A percentile compares a stretch with the other conserved stretches of the same genome.
Evolutionary conservation across 2,329 filamentous ascomycete species (phyloP).

Genomic region (Aureobasidium sp.): DNA sequence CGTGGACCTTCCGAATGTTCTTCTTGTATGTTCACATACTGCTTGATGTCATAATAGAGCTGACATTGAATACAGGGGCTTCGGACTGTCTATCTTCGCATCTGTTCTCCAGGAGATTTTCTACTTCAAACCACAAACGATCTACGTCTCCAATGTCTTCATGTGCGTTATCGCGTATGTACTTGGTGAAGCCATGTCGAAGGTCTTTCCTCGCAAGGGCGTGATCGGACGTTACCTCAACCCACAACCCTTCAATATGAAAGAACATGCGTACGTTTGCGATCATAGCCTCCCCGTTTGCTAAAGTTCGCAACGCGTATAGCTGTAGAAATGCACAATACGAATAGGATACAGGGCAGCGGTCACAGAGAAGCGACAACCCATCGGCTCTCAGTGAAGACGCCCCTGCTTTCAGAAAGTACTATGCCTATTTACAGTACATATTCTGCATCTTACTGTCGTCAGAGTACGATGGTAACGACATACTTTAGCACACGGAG

Average conservation of each 20-base stretch:
- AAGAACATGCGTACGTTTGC: conserved; percentile 29
- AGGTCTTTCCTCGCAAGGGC: conserved; percentile 31
- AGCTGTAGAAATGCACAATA: too few species aligned
- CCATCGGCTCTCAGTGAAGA: too few species aligned
- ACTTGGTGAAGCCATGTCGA: conserved; percentile 35
- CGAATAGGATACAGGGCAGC: too few species aligned
- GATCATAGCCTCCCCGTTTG: too few species aligned
- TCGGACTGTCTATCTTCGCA: conserved; percentile 25
- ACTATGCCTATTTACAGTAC: too few species aligned
- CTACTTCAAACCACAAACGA: conserved; percentile 43
- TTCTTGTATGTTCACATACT: conserved; percentile 29
- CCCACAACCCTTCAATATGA: conserved; percentile 30
- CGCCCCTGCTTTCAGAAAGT: too few species aligned
- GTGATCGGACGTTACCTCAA: conserved; percentile 34
- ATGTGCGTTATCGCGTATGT: conserved; percentile 40
- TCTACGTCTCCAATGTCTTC: conserved; percentile 40
- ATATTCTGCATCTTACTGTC: too few species aligned
- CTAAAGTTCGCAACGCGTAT: too few species aligned
- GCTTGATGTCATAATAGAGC: background rate
- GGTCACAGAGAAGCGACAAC: too few species aligned
- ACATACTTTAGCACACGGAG: too few species aligned
- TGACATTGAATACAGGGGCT: background rate
- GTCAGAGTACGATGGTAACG: too few species aligned
- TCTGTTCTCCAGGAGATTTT: conserved; percentile 39
- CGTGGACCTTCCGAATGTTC: conserved; percentile 35